A percentile compares a stretch with the other conserved stretches of the same genome.
These are phyloP conservation scores for Kwoniella europaea DNA, from an alignment of 768 basidiomycete genomes.

Conservation along the genomic window DNA sequence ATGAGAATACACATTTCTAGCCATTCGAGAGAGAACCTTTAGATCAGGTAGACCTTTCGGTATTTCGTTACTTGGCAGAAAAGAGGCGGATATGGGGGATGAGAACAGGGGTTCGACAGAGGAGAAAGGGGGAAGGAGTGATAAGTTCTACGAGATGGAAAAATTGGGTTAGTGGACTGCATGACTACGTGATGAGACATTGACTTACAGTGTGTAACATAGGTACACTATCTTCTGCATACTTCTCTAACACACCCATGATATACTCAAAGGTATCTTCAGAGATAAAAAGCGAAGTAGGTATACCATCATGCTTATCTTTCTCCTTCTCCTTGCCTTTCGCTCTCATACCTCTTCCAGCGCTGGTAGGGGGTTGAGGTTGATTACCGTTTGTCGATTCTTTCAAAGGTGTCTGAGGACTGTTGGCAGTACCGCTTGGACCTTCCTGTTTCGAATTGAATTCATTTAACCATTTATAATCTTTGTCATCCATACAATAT, in stretches of 20 bases:
- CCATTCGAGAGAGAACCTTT: conserved; percentile 68
- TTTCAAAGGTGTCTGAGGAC: conserved; percentile 16
- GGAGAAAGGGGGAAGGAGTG: conserved; percentile 59
- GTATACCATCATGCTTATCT: conserved; percentile 70
- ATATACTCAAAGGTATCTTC: conserved; percentile 95
- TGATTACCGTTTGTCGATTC: conserved; percentile 47
- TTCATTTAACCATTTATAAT: conserved; percentile 90
- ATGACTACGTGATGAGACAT: background rate
- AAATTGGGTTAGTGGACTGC: conserved; percentile 5
- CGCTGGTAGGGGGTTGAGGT: conserved; percentile 11
- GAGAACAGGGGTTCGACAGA: conserved; percentile 68
- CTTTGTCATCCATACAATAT: conserved; percentile 95
- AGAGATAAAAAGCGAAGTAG: conserved; percentile 64
- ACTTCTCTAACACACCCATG: conserved; percentile 91
- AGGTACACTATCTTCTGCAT: conserved; percentile 85
- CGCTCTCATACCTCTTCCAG: conserved; percentile 60
- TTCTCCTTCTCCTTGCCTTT: conserved; percentile 76
- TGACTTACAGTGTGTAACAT: conserved; percentile 83
- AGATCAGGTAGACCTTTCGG: conserved; percentile 75
- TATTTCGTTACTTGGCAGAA: conserved; percentile 71
- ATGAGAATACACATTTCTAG: conserved; percentile 78
- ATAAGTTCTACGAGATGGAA: conserved; percentile 51
- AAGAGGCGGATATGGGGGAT: conserved; percentile 65
- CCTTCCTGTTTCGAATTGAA: conserved; percentile 76
- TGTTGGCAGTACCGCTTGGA: conserved; percentile 59